A percentile compares a stretch with the other conserved stretches of the same genome.
phyloP scores from a whole-genome alignment of 306 rosid genomes.

The Canavalia gladiata region DNA sequence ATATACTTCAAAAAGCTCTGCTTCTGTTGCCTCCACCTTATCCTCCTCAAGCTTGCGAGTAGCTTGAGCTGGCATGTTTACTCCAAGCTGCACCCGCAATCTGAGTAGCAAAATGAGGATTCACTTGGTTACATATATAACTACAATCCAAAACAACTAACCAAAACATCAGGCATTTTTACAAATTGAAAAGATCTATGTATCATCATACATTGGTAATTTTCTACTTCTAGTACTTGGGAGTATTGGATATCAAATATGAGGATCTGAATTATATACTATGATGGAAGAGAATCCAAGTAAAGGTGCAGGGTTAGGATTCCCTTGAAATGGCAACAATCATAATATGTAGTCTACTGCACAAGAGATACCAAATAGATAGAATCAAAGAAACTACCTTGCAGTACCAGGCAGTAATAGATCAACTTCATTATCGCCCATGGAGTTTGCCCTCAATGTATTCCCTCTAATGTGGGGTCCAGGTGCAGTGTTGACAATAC shows the following conservation, averaged over 20 bases:
- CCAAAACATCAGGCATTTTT: too few relatives aligned
- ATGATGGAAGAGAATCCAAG: neutral
- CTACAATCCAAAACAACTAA: neutral
- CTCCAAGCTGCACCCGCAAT: constrained; percentile 88
- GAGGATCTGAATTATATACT: neutral
- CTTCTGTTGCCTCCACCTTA: constrained; percentile 57
- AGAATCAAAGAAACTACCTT: constrained; percentile 57
- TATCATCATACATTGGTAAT: neutral
- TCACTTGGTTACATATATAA: neutral
- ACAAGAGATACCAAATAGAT: constrained; percentile 6
- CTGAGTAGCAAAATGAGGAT: constrained; percentile 45
- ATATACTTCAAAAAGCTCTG: constrained; percentile 74
- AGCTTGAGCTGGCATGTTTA: constrained; percentile 94
- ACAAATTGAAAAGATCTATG: too few relatives aligned
- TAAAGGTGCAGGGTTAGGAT: neutral
- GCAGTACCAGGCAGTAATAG: constrained; percentile 88
- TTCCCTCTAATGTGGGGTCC: constrained; percentile 90
- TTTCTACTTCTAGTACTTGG: neutral
- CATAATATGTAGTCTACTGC: neutral
- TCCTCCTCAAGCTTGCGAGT: constrained; percentile 51
- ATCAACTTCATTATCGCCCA: constrained; percentile 87
- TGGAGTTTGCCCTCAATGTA: constrained; percentile 74
- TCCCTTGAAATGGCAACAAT: constrained; percentile 1
- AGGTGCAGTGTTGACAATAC: constrained; percentile 69
- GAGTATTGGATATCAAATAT: neutral